phyloP scores from a whole-genome alignment of 75 land plant genomes.

The Pinus tabuliformis region DNA sequence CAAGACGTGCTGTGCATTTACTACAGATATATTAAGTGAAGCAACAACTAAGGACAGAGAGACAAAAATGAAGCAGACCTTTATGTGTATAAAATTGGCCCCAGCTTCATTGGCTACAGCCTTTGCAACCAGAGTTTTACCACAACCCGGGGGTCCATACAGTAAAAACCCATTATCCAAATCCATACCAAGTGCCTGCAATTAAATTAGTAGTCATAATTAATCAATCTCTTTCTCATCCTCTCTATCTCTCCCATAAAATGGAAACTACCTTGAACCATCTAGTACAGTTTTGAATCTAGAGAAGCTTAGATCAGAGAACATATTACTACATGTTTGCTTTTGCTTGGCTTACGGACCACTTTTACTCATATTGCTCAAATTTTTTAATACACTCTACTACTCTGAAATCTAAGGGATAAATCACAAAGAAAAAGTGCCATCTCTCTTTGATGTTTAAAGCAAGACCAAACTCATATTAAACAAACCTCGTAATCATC shows the following conservation, averaged over 20 bases:
- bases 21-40: neutral
- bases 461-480: slow-evolving; percentile 1
- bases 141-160: slow-evolving; percentile 99
- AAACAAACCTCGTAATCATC: slow-evolving; percentile 79
- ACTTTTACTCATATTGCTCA: neutral
- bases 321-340: neutral
- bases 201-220: neutral
- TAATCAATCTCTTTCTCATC: neutral
- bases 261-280: too few relatives aligned
- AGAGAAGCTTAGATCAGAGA: neutral
- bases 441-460: neutral
- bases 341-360: neutral
- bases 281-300: neutral
- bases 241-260: too few relatives aligned
- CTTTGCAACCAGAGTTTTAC: slow-evolving; percentile 95
- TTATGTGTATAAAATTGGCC: slow-evolving; percentile 93
- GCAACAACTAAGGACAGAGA: neutral
- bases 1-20: neutral
- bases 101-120: slow-evolving; percentile 98
- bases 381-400: neutral
- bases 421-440: neutral
- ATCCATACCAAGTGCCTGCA: slow-evolving; percentile 76
- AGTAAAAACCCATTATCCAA: slow-evolving; percentile 84
- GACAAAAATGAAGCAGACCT: slow-evolving; percentile 39
- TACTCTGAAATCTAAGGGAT: neutral